phyloP scores from a whole-genome alignment of 805 yeast genomes.

The Candida maris region DNA sequence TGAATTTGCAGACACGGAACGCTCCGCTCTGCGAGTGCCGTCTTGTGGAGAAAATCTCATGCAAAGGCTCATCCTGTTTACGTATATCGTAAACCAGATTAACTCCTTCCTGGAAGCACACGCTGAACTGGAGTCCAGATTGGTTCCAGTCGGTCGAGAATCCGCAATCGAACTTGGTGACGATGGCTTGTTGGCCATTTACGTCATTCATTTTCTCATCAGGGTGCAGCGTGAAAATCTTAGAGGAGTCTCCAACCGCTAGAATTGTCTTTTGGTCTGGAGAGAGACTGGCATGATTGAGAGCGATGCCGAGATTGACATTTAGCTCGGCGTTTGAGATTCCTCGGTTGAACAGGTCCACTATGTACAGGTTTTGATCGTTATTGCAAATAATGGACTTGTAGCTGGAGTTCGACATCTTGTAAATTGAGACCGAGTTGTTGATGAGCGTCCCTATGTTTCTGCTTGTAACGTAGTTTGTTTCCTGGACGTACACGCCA shows the following conservation, averaged over 20 bases:
- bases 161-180: conserved; percentile 69
- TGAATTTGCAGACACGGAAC: conserved; percentile 45
- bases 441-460: conserved; percentile 79
- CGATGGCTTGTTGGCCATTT: conserved; percentile 35
- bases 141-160: conserved; percentile 77
- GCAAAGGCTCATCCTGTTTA: conserved; percentile 49
- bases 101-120: conserved; percentile 83
- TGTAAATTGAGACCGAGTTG: conserved; percentile 64
- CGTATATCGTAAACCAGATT: conserved; percentile 76
- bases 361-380: conserved; percentile 65
- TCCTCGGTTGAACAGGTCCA: conserved; percentile 51
- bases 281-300: conserved; percentile 70
- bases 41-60: conserved; percentile 58
- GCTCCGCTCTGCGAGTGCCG: conserved; percentile 38
- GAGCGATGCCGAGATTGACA: conserved; percentile 55
- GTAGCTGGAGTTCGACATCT: conserved; percentile 41
- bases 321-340: conserved; percentile 30
- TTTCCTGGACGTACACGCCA: conserved; percentile 50
- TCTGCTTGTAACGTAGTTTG: conserved; percentile 45
- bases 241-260: conserved; percentile 76
- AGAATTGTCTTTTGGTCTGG: conserved; percentile 57
- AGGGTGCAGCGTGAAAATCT: conserved; percentile 56
- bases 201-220: conserved; percentile 24
- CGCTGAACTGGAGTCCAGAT: conserved; percentile 71
- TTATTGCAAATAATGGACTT: conserved; percentile 76